A percentile compares a stretch with the other conserved stretches of the same genome.
These are phyloP conservation scores for Cavenderia fasciculata DNA, from an alignment of 78 protist genomes.

Conservation along the genomic window DNA sequence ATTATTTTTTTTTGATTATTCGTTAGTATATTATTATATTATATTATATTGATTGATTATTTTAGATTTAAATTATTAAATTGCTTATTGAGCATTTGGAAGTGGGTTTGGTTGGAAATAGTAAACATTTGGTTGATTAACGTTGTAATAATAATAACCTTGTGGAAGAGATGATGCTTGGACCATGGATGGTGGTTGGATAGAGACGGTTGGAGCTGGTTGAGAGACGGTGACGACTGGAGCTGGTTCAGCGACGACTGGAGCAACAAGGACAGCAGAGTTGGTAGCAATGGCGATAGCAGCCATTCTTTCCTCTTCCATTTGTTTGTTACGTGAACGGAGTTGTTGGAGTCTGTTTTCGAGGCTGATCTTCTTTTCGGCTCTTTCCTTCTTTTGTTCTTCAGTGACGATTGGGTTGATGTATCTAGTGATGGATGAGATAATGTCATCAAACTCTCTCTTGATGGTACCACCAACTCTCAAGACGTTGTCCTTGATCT, in stretches of 20 bases:
- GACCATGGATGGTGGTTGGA: neutral
- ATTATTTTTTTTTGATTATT: no score
- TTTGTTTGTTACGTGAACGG: conserved; percentile 5
- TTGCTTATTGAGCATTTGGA: no score
- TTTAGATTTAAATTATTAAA: no score
- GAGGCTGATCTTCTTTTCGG: conserved; percentile 6
- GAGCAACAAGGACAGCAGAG: no score
- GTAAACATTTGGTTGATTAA: neutral
- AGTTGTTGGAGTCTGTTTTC: conserved; percentile 41
- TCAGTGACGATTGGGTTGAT: conserved; percentile 23
- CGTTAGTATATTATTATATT: no score
- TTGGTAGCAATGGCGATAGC: conserved; percentile 30
- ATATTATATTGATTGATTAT: no score
- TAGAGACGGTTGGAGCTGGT: neutral
- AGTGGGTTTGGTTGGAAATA: neutral
- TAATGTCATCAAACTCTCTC: conserved; percentile 25
- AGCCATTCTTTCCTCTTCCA: conserved; percentile 51
- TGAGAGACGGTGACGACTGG: neutral
- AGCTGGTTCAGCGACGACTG: no score
- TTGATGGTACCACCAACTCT: conserved; percentile 7
- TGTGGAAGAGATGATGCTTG: neutral
- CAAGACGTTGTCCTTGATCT: conserved; percentile 61
- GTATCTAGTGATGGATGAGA: conserved; percentile 19
- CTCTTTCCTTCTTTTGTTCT: neutral
- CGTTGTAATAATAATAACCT: neutral